Base-by-base conservation (phyloP, 768 basidiomycete species). In the Hemileccinum rubropunctum region DNA sequence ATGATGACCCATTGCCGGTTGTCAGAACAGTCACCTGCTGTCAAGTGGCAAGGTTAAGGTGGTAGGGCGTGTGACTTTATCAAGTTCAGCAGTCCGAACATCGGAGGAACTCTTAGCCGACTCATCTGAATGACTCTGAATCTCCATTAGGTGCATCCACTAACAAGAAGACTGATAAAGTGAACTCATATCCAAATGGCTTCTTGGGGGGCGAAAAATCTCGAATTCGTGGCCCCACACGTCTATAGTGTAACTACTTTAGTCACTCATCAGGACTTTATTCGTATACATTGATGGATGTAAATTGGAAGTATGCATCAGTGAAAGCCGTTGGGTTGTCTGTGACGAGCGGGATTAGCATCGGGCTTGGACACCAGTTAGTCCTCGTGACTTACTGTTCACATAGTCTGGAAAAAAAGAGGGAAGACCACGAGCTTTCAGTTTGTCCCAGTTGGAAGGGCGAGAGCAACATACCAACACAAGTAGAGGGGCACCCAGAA, bases 291-390 rank as follows among this genome's bases (percentile, higher is more conserved):
- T 68, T 57, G 13, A 77, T 56, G 15, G 66, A 67, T 8, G 60
- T 63, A 48, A 77, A 67, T 23, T 73, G 59, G 58, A 75, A 77
- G 56, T 73, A 77, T 0, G 76, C 73, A 2, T 71, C 59, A 4
- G 53, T 51, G 58, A 77, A 77, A 2, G 73, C 75, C 3, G 54
- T 38, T 3, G 76, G 76, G 41, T 71, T 71, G 48, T 67, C 64
- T 65, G 36, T 6, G 37, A 36, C 11, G 9, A 39, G 37, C 9
- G 14, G n/a, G 4, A 11, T 50, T 10, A 55, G 47, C 10, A 21
- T 23, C 9, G 1, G n/a, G 11, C 28, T 4, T 13, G 11, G 12
- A 13, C 21, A 21, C 18, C 42, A n/a, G 14, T 17, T 11, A 0
- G 6, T 3, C 2, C 3, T 18, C 3, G 15, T 17, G 26, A 52